Evolutionary conservation across 441 rosid species (phyloP), one percentile per base, ranked within the genome.

Genomic region (Macaranga tanarius): DNA sequence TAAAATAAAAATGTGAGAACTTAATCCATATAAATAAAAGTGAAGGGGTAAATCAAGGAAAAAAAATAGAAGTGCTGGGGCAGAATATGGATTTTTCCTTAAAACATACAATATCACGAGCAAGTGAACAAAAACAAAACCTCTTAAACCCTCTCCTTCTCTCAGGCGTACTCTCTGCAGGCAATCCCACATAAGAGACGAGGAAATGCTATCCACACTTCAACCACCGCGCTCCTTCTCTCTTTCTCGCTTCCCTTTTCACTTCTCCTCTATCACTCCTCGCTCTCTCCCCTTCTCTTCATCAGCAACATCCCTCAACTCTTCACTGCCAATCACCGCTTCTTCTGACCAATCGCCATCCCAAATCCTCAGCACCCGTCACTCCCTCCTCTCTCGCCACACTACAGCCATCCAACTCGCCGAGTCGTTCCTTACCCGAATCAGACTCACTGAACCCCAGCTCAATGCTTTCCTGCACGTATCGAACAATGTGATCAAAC

Each of bases 401-500:
- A 73, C 77, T 73, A 79, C 91, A 55, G 93, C 95, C 63, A 73
- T 83, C 54, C 92, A 92, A 69, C 80, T 92, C 60, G 92, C 90
- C 15, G 85, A 90, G 52, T 86, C 97, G 69, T 88, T 89, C 86
- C 83, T 92, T 2, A 65, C 82, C 63, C 92, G 97, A 73, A 83
- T 94, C 73, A 70, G 74, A 47, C 88, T 80, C 81, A 87, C 89
- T 10, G 97, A 94, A 75, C 92, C 97, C n/a, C 96, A 83, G 8
- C 86, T 94, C 65, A 84, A 84, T 71, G 90, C 89, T 23, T 94
- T 94, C 83, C 91, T 90, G 71, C 92, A 90, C 70, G 79, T 89
- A 50, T 88, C 95, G 13, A 79, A 89, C 34, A 66, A 78, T 63
- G 88, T 86, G n/a, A 67, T 88, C 0, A 67, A 78, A 47, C 83